These are phyloP conservation scores for Coprinopsis sp. DNA, from an alignment of 768 basidiomycete genomes.

Conservation along the genomic window DNA sequence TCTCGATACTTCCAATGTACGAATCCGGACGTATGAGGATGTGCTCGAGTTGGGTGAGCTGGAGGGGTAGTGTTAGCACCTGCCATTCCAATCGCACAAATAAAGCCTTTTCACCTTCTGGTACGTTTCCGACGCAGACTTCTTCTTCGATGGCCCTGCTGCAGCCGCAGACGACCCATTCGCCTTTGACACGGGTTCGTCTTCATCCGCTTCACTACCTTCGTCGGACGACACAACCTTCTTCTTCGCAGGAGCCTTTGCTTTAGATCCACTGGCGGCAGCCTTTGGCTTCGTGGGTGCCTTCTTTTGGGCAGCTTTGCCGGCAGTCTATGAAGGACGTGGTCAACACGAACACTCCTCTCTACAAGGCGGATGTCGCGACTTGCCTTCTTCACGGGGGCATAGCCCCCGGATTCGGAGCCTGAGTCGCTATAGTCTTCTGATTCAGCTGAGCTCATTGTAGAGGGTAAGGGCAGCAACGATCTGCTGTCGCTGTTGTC, in stretches of 20 bases:
- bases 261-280: constrained; percentile 39
- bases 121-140: constrained; percentile 84
- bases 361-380: constrained; percentile 17
- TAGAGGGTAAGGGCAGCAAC: too few relatives aligned
- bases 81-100: background rate
- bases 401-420: constrained; percentile 66
- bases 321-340: constrained; percentile 22
- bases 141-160: too few relatives aligned
- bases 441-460: constrained; percentile 71
- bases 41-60: constrained; percentile 95
- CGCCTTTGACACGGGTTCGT: constrained; percentile 22
- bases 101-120: constrained; percentile 50
- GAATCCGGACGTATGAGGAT: constrained; percentile 89
- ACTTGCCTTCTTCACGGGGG: constrained; percentile 54
- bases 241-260: constrained; percentile 61
- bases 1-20: constrained; percentile 96
- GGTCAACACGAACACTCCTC: too few relatives aligned
- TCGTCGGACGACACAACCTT: constrained; percentile 47
- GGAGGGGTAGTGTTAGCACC: constrained; percentile 5
- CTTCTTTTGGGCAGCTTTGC: constrained; percentile 31
- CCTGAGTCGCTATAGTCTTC: constrained; percentile 62
- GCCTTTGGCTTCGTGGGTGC: constrained; percentile 35
- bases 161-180: background rate
- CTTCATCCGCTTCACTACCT: constrained; percentile 49
- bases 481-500: too few relatives aligned